Conservation (phyloP, 495 filamentous ascomycete genomes). For the Saxophila tyrrhenica region DNA sequence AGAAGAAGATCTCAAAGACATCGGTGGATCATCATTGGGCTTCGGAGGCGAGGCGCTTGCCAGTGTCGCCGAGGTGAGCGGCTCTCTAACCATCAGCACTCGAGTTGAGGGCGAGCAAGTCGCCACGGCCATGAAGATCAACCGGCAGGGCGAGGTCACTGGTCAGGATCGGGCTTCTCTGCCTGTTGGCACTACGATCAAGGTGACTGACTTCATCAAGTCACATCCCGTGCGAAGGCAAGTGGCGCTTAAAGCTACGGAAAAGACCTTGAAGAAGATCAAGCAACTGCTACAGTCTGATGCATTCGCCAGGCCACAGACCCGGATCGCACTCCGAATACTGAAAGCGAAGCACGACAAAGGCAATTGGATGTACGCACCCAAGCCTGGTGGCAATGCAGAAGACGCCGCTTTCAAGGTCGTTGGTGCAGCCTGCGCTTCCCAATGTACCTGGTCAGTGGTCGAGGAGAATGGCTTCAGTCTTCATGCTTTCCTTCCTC, state of each 20-base stretch:
- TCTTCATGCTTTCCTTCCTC: constrained; percentile 52
- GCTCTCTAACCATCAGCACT: constrained; percentile 55
- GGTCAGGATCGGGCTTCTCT: constrained; percentile 11
- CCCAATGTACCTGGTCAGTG: constrained; percentile 38
- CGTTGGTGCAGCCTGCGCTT: constrained; percentile 53
- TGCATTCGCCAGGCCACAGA: constrained; percentile 55
- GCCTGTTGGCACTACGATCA: constrained; percentile 70
- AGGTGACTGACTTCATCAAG: constrained; percentile 55
- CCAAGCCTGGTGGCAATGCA: constrained; percentile 41
- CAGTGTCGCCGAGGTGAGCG: constrained; percentile 58
- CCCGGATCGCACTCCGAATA: constrained; percentile 57
- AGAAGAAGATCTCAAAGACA: constrained; percentile 54
- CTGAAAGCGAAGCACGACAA: constrained; percentile 50
- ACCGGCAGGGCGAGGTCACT: constrained; percentile 38
- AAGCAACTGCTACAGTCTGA: constrained; percentile 64
- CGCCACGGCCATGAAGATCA: constrained; percentile 43
- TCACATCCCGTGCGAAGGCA: constrained; percentile 65
- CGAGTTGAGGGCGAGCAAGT: constrained; percentile 58
- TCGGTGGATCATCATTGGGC: constrained; percentile 61
- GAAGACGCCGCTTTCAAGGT: constrained; percentile 60
- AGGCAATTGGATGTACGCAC: constrained; percentile 61
- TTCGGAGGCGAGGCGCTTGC: constrained; percentile 85
- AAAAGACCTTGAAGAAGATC: constrained; percentile 51
- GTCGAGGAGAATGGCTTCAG: constrained; percentile 28
- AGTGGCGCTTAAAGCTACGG: constrained; percentile 46